These are phyloP conservation scores for Borealophlyctis nickersoniae DNA, from an alignment of 192 early-diverging fungal genomes.

Conservation along the genomic window DNA sequence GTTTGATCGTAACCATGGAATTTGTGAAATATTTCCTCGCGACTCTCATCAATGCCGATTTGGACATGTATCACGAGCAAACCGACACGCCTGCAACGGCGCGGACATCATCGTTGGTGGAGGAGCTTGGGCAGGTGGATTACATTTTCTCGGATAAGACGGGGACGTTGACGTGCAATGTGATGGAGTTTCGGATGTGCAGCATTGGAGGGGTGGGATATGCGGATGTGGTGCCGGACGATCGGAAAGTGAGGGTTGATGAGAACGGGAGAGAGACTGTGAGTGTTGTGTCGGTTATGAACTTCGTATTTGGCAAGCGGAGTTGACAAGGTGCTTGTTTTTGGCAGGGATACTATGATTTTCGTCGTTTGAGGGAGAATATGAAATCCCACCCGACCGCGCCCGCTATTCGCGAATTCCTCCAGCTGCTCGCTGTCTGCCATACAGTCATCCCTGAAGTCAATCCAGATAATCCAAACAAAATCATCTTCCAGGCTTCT, in stretches of 20 bases:
- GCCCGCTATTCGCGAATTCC: constrained; percentile 76
- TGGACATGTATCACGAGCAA: constrained; percentile 96
- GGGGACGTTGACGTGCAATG: constrained; percentile 56
- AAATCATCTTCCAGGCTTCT: constrained; percentile 89
- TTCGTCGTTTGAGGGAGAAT: constrained; percentile 31
- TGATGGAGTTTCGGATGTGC: constrained; percentile 67
- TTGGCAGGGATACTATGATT: constrained; percentile 46
- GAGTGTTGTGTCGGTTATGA: constrained; percentile 1
- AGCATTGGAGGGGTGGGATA: constrained; percentile 89
- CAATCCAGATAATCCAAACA: constrained; percentile 53
- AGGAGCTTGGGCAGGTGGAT: constrained; percentile 96
- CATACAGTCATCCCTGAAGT: constrained; percentile 98
- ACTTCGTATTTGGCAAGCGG: background rate
- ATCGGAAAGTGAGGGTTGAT: constrained; percentile 72
- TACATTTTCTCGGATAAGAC: constrained; percentile 97
- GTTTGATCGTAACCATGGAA: constrained; percentile 99
- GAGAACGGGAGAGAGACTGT: constrained; percentile 60
- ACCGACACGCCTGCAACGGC: constrained; percentile 94
- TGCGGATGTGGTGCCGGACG: constrained; percentile 81
- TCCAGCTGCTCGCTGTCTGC: constrained; percentile 85
- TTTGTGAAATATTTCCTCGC: constrained; percentile 92
- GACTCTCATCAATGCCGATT: constrained; percentile 86
- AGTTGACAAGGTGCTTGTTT: background rate
- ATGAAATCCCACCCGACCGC: constrained; percentile 35
- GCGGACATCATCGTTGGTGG: constrained; percentile 88